Conservation (phyloP, 2,329 filamentous ascomycete species). For the Fusarium sp. region DNA sequence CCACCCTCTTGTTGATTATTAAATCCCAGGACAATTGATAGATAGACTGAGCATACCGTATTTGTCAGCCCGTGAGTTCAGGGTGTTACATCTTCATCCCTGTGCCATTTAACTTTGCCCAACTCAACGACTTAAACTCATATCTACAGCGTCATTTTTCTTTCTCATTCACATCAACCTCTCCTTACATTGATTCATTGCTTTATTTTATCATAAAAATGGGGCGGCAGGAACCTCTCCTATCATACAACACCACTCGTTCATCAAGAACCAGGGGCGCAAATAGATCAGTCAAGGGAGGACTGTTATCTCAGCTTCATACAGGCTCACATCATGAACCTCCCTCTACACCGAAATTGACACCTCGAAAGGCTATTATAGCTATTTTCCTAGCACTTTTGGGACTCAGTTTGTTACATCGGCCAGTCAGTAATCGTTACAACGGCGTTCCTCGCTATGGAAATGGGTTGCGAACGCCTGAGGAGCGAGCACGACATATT, state of each 20-base stretch:
- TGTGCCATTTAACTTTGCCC: slow-evolving; percentile 9
- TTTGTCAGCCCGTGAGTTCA: slow-evolving; percentile 33
- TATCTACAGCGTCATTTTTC: background rate
- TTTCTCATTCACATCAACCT: background rate
- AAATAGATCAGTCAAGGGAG: slow-evolving; percentile 35
- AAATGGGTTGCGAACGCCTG: slow-evolving; percentile 52
- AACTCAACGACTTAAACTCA: slow-evolving; percentile 6
- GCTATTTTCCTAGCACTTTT: slow-evolving; percentile 46
- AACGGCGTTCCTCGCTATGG: slow-evolving; percentile 43
- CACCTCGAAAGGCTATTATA: slow-evolving; percentile 41
- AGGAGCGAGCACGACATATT: slow-evolving; percentile 61
- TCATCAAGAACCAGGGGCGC: slow-evolving; percentile 30
- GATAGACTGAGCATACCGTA: slow-evolving; percentile 1
- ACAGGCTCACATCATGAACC: slow-evolving; percentile 34
- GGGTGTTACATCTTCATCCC: slow-evolving; percentile 27
- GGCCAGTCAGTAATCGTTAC: slow-evolving; percentile 44
- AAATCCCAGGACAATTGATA: background rate
- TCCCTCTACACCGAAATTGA: slow-evolving; percentile 42
- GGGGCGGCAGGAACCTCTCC: slow-evolving; percentile 41
- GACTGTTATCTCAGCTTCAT: slow-evolving; percentile 38
- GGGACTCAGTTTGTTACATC: slow-evolving; percentile 45
- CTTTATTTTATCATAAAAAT: slow-evolving; percentile 17
- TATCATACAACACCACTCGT: slow-evolving; percentile 34
- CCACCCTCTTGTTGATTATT: background rate
- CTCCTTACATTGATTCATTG: background rate